phyloP scores from a whole-genome alignment of 2,329 filamentous ascomycete species.

The Hypoxylon sp. region DNA sequence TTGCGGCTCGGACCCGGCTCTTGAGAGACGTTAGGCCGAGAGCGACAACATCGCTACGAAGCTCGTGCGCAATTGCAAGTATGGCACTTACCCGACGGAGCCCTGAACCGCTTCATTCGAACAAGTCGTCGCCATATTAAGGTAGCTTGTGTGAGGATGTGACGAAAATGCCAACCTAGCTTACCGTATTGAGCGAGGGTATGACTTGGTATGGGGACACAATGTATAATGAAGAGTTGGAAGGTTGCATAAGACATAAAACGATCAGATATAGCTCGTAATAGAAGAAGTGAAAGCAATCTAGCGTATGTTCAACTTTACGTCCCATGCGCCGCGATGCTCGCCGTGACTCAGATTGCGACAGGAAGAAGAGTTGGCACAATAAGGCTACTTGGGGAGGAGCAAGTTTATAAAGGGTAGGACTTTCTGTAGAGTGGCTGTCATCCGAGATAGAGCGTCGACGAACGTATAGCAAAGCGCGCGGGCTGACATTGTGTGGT shows the following conservation, averaged over 20 bases:
- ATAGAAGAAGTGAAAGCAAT: background rate
- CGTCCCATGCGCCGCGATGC: background rate
- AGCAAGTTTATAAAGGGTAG: background rate
- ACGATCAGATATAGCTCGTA: background rate
- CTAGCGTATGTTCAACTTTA: background rate
- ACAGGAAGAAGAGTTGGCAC: background rate
- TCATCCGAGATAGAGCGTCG: no score
- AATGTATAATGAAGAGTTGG: background rate
- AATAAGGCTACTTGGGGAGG: background rate
- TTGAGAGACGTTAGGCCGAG: constrained; percentile 2
- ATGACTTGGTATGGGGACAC: background rate
- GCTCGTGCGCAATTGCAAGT: background rate
- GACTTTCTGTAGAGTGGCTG: background rate
- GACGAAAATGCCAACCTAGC: background rate
- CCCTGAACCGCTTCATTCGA: constrained; percentile 7
- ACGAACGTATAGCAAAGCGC: no score
- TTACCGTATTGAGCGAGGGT: background rate
- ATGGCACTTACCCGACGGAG: constrained; percentile 10
- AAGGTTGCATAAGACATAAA: background rate
- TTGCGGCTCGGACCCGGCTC: background rate
- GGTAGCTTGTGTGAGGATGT: background rate
- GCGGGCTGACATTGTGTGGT: no score
- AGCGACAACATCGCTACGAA: background rate
- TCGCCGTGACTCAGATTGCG: background rate
- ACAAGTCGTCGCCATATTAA: background rate